Percentiles rank a stretch among this genome's conserved stretches.
These are phyloP conservation scores for Alternaria sp. DNA, from an alignment of 2,329 filamentous ascomycete genomes.

Conservation along the genomic window DNA sequence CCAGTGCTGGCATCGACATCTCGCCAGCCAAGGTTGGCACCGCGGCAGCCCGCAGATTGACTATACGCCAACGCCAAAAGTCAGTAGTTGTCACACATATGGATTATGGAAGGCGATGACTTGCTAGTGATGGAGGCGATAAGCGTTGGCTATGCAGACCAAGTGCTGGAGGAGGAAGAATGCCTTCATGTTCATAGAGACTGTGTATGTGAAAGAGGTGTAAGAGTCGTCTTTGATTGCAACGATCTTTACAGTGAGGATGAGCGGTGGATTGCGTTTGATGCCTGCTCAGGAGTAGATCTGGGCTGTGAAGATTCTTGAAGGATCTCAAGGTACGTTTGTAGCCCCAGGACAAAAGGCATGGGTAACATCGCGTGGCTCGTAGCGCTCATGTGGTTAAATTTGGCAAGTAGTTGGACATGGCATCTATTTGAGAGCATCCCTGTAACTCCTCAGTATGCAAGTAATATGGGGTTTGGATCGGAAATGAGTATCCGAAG, in stretches of 20 bases:
- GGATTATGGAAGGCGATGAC: background rate
- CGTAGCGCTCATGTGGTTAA: background rate
- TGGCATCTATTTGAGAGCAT: background rate
- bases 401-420: background rate
- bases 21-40: background rate
- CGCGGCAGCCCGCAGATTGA: background rate
- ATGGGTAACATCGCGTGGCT: background rate
- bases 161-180: background rate
- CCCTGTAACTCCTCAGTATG: background rate
- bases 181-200: background rate
- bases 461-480: background rate
- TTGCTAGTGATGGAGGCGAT: background rate
- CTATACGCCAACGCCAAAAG: background rate
- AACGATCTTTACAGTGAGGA: background rate
- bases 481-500: background rate
- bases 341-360: background rate
- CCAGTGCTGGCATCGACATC: conserved; percentile 4
- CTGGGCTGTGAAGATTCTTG: background rate
- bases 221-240: background rate
- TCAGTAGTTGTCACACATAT: background rate
- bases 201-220: background rate
- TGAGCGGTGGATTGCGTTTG: background rate
- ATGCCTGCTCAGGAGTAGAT: background rate
- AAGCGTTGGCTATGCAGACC: background rate
- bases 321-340: background rate